Percentiles rank a stretch among this genome's conserved stretches.
phyloP scores from a whole-genome alignment of 2,329 filamentous ascomycete genomes.

The Chaetothyriales sp. region DNA sequence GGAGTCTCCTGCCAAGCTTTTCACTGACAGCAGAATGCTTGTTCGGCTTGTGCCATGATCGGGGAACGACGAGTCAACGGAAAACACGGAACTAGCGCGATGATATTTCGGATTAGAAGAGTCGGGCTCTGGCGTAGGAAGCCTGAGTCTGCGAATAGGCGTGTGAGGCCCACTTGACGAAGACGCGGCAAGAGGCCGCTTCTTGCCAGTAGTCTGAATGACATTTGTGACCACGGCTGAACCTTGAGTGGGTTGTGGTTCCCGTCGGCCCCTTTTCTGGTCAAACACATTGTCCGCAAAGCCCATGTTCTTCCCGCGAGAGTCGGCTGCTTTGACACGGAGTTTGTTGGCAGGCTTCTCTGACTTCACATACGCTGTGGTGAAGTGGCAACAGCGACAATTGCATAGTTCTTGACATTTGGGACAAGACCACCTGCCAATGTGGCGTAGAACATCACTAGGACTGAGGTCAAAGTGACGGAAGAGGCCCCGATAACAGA shows the following conservation, averaged over 20 bases:
- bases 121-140: slow-evolving; percentile 17
- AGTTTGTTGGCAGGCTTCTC: slow-evolving; percentile 23
- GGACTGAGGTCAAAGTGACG: slow-evolving; percentile 26
- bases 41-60: background rate
- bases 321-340: slow-evolving; percentile 23
- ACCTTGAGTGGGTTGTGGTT: slow-evolving; percentile 3
- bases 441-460: slow-evolving; percentile 20
- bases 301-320: slow-evolving; percentile 23
- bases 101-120: slow-evolving; percentile 7
- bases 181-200: slow-evolving; percentile 12
- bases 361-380: slow-evolving; percentile 22
- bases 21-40: slow-evolving; percentile 13
- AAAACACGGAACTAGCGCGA: background rate
- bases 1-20: slow-evolving; percentile 11
- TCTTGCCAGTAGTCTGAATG: slow-evolving; percentile 13
- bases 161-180: slow-evolving; percentile 13
- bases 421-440: slow-evolving; percentile 22
- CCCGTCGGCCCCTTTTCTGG: slow-evolving; percentile 21
- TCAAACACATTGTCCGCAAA: slow-evolving; percentile 28
- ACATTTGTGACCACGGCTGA: slow-evolving; percentile 3
- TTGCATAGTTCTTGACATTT: slow-evolving; percentile 25
- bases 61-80: too few species aligned
- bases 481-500: slow-evolving; percentile 25
- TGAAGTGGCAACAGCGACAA: slow-evolving; percentile 26
- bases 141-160: slow-evolving; percentile 13